Percentiles rank a stretch among this genome's conserved stretches.
Evolutionary conservation across 176 grass and related monocot genomes (phyloP).

Genomic region (Alloteropsis semialata): DNA sequence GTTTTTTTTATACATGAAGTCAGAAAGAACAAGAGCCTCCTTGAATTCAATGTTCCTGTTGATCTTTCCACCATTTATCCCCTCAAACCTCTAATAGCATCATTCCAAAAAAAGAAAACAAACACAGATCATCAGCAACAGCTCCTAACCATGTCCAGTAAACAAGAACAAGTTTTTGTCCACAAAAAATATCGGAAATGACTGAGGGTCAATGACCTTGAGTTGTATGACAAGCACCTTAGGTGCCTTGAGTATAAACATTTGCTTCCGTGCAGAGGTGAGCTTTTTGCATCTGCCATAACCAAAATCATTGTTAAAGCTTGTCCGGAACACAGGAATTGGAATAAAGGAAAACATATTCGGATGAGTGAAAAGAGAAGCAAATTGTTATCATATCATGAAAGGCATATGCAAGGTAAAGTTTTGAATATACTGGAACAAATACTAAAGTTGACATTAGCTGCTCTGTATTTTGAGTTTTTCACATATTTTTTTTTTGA

Average conservation of each 20-base stretch:
- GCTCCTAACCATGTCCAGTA: conserved; percentile 1
- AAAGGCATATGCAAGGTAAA: not conserved
- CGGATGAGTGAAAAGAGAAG: conserved; percentile 2
- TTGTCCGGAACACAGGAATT: not conserved
- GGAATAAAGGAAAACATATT: not conserved
- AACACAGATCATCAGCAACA: not conserved
- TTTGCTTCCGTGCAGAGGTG: conserved; percentile 84
- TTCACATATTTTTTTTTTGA: not conserved
- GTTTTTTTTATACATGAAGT: conserved; percentile 73
- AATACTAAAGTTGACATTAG: not conserved
- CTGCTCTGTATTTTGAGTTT: not conserved
- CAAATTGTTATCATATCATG: not conserved
- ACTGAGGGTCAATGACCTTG: conserved; percentile 54
- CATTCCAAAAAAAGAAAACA: not conserved
- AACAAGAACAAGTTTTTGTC: not conserved
- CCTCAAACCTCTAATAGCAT: conserved; percentile 83
- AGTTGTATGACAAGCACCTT: conserved; percentile 99
- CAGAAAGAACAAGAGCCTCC: conserved; percentile 74
- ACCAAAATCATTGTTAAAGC: conserved; percentile 18
- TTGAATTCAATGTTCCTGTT: conserved; percentile 91
- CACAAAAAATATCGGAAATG: conserved; percentile 28
- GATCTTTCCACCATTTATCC: conserved; percentile 89
- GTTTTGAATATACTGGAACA: not conserved
- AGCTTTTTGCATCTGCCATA: conserved; percentile 87
- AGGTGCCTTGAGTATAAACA: conserved; percentile 85